phyloP scores from a whole-genome alignment of 1,139 yeast species.

The Saccharomyces pastorianus region DNA sequence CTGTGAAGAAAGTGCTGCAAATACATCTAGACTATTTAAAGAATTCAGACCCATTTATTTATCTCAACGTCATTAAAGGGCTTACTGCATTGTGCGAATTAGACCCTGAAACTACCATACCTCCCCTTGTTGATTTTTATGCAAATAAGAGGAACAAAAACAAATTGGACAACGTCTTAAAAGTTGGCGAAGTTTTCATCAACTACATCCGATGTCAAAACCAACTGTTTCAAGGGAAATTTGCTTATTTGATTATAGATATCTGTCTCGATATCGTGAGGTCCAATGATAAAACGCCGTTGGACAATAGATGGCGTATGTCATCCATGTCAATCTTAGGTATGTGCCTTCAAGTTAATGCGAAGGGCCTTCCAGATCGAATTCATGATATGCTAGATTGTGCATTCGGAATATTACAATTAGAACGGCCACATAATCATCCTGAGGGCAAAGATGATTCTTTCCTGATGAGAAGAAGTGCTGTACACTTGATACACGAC shows the following conservation, averaged over 20 bases:
- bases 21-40: constrained; percentile 58
- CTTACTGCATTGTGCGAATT: constrained; percentile 49
- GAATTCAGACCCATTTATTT: constrained; percentile 81
- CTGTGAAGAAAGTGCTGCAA: constrained; percentile 47
- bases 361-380: constrained; percentile 42
- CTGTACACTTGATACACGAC: constrained; percentile 63
- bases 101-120: constrained; percentile 37
- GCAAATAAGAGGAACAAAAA: constrained; percentile 25
- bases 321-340: constrained; percentile 83
- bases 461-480: constrained; percentile 59
- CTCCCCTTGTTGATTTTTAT: constrained; percentile 40
- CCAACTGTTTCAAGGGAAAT: constrained; percentile 40
- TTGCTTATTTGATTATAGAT: constrained; percentile 33
- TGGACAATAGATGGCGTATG: constrained; percentile 62
- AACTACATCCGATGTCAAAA: constrained; percentile 48
- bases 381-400: constrained; percentile 62
- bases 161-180: constrained; percentile 55
- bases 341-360: constrained; percentile 50
- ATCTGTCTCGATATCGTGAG: constrained; percentile 27
- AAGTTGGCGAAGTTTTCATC: constrained; percentile 72
- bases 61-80: constrained; percentile 75
- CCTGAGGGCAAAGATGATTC: constrained; percentile 34
- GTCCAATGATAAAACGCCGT: constrained; percentile 9
- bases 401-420: constrained; percentile 60
- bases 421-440: constrained; percentile 37